These are phyloP conservation scores for Calonectria montana DNA, from an alignment of 2,329 filamentous ascomycete species.

Conservation along the genomic window DNA sequence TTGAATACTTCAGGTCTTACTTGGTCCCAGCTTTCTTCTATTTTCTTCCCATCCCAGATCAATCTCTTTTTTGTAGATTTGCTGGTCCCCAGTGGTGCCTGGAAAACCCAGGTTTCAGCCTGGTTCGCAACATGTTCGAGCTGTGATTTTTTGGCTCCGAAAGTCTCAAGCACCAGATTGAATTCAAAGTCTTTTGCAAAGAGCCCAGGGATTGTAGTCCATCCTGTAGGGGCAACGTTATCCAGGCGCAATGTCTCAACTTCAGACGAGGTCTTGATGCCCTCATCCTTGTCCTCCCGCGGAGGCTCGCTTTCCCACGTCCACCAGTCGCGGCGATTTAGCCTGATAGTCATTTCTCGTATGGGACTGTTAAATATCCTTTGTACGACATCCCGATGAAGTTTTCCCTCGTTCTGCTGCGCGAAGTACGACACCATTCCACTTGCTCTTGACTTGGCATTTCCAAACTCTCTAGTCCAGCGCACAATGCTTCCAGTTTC, in stretches of 20 bases:
- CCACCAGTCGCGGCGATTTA: constrained; percentile 23
- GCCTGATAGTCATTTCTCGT: background rate
- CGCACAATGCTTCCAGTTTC: background rate
- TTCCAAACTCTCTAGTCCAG: constrained; percentile 3
- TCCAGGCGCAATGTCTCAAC: background rate
- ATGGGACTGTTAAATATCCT: background rate
- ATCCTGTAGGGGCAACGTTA: background rate
- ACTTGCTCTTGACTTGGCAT: background rate
- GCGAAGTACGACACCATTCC: background rate
- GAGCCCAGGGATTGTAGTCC: background rate
- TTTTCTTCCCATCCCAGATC: constrained; percentile 6
- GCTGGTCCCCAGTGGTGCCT: background rate
- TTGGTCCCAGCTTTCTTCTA: background rate
- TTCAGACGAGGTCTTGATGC: background rate
- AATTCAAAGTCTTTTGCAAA: background rate
- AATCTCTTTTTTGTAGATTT: background rate
- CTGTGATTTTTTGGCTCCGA: constrained; percentile 6
- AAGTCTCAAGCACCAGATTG: constrained; percentile 8
- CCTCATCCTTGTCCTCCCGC: background rate
- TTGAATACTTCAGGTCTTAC: background rate
- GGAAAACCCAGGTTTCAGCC: background rate
- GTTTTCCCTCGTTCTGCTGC: background rate
- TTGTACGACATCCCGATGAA: background rate
- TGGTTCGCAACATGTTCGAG: background rate
- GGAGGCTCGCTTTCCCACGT: constrained; percentile 5